phyloP scores from a whole-genome alignment of 2,329 filamentous ascomycete genomes.

The Xylariaceae sp. region DNA sequence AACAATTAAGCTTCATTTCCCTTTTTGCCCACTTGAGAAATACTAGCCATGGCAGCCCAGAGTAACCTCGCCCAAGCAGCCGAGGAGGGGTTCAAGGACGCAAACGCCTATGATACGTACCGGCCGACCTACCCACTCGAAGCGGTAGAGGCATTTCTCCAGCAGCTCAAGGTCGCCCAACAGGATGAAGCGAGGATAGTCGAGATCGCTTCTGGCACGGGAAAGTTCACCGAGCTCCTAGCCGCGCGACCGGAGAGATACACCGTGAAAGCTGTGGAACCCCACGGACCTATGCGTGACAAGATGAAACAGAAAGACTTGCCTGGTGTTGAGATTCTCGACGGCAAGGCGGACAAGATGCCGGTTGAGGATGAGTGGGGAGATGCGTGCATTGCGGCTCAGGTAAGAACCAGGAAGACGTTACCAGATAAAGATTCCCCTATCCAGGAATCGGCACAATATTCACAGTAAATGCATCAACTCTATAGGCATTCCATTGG shows the following conservation, averaged over 20 bases:
- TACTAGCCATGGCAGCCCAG: conserved; percentile 16
- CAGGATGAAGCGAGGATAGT: conserved; percentile 45
- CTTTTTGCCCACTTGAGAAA: not conserved
- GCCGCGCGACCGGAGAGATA: conserved; percentile 54
- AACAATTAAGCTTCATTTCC: too few relatives aligned
- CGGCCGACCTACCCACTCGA: conserved; percentile 60
- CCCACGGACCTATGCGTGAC: conserved; percentile 60
- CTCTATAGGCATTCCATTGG: conserved; percentile 43
- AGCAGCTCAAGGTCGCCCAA: conserved; percentile 46
- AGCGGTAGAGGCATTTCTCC: conserved; percentile 54
- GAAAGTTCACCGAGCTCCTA: conserved; percentile 63
- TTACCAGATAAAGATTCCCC: too few relatives aligned
- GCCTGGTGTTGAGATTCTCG: conserved; percentile 45
- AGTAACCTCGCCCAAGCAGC: conserved; percentile 22
- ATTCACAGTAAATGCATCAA: conserved; percentile 1
- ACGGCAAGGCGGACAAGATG: conserved; percentile 55
- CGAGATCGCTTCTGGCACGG: conserved; percentile 64
- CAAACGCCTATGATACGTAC: conserved; percentile 59
- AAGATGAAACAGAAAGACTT: conserved; percentile 55
- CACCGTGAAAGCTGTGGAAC: conserved; percentile 57
- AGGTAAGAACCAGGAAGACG: conserved; percentile 43
- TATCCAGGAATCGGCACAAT: too few relatives aligned
- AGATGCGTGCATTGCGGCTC: conserved; percentile 61
- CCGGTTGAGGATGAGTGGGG: conserved; percentile 51
- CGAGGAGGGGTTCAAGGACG: conserved; percentile 63